Conservation (phyloP, 257 asterid genomes). For the Solanum appendiculatum region DNA sequence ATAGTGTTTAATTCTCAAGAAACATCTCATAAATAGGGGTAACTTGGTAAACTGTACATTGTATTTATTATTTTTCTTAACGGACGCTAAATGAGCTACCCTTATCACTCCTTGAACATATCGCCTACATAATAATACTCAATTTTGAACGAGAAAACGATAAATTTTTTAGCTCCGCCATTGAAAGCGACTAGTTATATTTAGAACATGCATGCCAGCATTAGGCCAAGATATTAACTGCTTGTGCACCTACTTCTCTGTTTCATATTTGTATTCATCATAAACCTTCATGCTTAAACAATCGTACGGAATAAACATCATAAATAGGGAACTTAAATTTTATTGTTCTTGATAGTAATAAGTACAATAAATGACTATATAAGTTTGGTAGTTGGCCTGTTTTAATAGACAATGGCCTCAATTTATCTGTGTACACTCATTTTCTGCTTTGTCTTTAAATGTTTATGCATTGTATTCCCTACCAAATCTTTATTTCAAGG, state of each 20-base stretch:
- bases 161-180: neutral
- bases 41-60: neutral
- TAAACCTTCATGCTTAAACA: neutral
- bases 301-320: neutral
- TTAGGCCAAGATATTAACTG: neutral
- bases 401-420: neutral
- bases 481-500: neutral
- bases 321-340: neutral
- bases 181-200: neutral
- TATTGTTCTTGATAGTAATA: neutral
- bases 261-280: neutral
- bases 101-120: neutral
- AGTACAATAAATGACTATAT: neutral
- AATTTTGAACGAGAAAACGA: neutral
- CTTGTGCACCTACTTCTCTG: neutral
- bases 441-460: neutral
- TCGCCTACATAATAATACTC: neutral
- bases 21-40: neutral
- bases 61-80: neutral
- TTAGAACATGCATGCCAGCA: neutral
- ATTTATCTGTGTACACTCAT: neutral
- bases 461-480: neutral
- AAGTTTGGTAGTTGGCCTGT: neutral
- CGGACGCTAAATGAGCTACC: neutral
- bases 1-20: neutral